These are phyloP conservation scores for Dictyostelium brefeldianum DNA, from an alignment of 78 protist species.

Conservation along the genomic window DNA sequence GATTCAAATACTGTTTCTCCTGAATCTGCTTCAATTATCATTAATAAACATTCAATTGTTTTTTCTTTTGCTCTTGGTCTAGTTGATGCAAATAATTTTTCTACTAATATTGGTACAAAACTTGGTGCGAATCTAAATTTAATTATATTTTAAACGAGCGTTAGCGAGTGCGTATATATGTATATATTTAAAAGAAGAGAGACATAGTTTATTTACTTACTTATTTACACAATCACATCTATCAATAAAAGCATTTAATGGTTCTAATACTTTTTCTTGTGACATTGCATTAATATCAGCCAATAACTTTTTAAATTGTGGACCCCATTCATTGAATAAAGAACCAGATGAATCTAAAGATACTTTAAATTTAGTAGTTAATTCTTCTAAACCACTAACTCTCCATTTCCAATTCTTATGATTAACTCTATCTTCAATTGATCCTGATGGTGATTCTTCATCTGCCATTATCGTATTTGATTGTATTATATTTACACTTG, in stretches of 20 bases:
- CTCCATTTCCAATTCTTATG: conserved; percentile 80
- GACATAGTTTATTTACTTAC: no score
- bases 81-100: conserved; percentile 48
- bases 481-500: background rate
- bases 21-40: conserved; percentile 59
- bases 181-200: background rate
- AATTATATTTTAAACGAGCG: no score
- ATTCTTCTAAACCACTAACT: conserved; percentile 70
- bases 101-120: conserved; percentile 47
- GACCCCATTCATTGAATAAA: conserved; percentile 75
- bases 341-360: conserved; percentile 41
- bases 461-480: conserved; percentile 36
- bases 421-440: conserved; percentile 65
- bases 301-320: conserved; percentile 38
- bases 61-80: conserved; percentile 63
- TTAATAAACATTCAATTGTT: conserved; percentile 30
- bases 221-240: conserved; percentile 57
- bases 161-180: no score
- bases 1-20: conserved; percentile 54
- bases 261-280: conserved; percentile 70
- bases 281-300: conserved; percentile 76
- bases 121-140: conserved; percentile 49
- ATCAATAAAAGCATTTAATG: conserved; percentile 74
- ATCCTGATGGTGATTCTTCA: conserved; percentile 78
- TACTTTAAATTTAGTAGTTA: conserved; percentile 37